Evolutionary conservation across 108 stramenopile genomes (phyloP).

Genomic region (Cyclostephanos tholiformis): DNA sequence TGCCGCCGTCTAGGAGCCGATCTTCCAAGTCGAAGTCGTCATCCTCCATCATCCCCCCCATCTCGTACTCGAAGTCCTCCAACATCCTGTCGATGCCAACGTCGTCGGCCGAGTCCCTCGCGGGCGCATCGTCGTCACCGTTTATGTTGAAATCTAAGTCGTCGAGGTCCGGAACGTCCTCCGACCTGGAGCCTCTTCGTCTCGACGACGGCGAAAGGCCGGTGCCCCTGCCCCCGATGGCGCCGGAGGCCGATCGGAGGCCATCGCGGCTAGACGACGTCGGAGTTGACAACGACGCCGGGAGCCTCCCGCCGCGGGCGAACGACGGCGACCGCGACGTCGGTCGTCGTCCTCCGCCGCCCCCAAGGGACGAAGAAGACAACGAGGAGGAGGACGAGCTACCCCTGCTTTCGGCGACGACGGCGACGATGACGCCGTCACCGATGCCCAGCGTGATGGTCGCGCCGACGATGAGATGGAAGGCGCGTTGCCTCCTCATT

Average conservation of each 20-base stretch:
- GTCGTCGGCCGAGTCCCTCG: too few relatives aligned
- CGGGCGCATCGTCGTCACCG: too few relatives aligned
- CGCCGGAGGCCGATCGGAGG: too few relatives aligned
- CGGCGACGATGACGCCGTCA: conserved; percentile 6
- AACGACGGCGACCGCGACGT: neutral
- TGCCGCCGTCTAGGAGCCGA: neutral
- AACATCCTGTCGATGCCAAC: too few relatives aligned
- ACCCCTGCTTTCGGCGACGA: neutral
- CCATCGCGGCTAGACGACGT: neutral
- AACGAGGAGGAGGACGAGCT: neutral
- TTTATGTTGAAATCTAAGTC: too few relatives aligned
- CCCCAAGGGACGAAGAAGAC: neutral
- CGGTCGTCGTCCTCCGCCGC: conserved; percentile 2
- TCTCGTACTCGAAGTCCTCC: too few relatives aligned
- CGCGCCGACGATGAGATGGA: conserved; percentile 13
- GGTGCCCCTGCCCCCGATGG: too few relatives aligned
- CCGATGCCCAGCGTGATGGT: conserved; percentile 8
- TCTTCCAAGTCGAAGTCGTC: conserved; percentile 39
- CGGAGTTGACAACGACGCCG: conserved; percentile 6
- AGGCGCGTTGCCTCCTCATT: conserved; percentile 18
- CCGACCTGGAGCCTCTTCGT: neutral
- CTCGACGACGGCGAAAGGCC: neutral
- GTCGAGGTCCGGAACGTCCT: too few relatives aligned
- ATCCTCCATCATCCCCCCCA: conserved; percentile 4
- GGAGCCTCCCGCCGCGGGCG: conserved; percentile 3